Evolutionary conservation across 2,329 filamentous ascomycete genomes (phyloP).

Genomic region (Elsinoe batatas): DNA sequence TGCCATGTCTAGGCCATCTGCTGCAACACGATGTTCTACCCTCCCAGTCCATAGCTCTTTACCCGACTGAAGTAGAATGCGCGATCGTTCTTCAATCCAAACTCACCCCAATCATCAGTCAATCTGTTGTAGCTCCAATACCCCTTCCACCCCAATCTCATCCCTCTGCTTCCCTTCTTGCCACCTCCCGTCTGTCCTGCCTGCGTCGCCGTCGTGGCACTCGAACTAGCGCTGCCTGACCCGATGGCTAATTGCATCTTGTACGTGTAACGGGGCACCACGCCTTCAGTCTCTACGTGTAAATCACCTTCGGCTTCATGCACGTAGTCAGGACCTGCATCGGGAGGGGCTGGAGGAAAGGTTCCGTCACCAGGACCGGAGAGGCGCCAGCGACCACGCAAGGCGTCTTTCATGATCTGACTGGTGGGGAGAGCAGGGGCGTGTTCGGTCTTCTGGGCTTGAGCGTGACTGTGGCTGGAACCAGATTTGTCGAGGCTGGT

Average conservation of each 20-base stretch:
- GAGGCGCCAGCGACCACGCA: constrained; percentile 56
- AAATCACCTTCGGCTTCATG: constrained; percentile 55
- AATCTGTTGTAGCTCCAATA: constrained; percentile 86
- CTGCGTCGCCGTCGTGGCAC: neutral
- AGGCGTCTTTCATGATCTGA: constrained; percentile 58
- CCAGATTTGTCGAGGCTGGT: constrained; percentile 10
- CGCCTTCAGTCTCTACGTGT: constrained; percentile 78
- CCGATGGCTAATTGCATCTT: constrained; percentile 67
- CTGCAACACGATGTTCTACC: neutral
- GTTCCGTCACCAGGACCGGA: constrained; percentile 37
- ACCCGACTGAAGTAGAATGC: constrained; percentile 54
- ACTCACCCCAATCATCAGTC: constrained; percentile 85
- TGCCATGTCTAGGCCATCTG: too few relatives aligned
- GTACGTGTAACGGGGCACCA: constrained; percentile 69
- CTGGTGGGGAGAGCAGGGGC: constrained; percentile 33
- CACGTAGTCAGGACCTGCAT: constrained; percentile 20
- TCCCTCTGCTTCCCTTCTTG: constrained; percentile 54
- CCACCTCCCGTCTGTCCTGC: constrained; percentile 33
- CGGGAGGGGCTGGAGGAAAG: constrained; percentile 16
- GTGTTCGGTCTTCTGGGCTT: constrained; percentile 19
- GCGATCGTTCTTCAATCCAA: constrained; percentile 54
- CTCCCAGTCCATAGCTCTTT: constrained; percentile 38
- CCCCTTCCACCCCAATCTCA: constrained; percentile 77
- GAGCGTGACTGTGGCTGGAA: neutral
- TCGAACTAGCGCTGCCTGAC: constrained; percentile 24